Conservation (phyloP, 208 protist genomes). For the Entamoeba dispar region DNA sequence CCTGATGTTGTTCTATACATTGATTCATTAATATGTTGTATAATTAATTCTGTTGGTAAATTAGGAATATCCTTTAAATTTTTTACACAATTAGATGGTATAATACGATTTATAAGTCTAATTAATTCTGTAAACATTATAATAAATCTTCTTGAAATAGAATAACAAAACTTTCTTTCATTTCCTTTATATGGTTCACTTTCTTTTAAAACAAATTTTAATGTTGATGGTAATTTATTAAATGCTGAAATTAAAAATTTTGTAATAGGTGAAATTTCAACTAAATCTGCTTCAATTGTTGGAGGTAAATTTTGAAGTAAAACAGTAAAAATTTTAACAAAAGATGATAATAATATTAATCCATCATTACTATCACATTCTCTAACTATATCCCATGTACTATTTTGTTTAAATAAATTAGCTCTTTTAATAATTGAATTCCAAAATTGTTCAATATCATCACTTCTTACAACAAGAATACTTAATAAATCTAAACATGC, state of each 20-base stretch:
- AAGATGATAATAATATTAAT: background rate
- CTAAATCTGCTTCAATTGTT: background rate
- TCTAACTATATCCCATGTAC: background rate
- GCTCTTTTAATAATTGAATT: background rate
- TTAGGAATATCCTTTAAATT: background rate
- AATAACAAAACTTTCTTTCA: background rate
- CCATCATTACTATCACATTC: background rate
- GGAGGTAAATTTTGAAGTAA: background rate
- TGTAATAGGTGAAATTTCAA: background rate
- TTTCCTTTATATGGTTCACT: background rate
- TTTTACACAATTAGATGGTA: background rate
- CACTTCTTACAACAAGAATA: background rate
- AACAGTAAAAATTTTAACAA: background rate
- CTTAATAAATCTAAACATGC: background rate
- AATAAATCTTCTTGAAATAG: background rate
- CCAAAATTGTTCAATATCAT: background rate
- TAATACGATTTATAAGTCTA: background rate
- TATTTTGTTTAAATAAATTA: background rate
- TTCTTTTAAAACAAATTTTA: background rate
- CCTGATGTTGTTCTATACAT: background rate
- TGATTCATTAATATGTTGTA: background rate
- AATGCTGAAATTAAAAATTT: background rate
- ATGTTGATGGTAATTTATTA: background rate
- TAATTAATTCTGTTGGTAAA: background rate
- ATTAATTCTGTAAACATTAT: background rate